phyloP scores from a whole-genome alignment of 805 yeast genomes.

The Sugiyamaella floridensis region DNA sequence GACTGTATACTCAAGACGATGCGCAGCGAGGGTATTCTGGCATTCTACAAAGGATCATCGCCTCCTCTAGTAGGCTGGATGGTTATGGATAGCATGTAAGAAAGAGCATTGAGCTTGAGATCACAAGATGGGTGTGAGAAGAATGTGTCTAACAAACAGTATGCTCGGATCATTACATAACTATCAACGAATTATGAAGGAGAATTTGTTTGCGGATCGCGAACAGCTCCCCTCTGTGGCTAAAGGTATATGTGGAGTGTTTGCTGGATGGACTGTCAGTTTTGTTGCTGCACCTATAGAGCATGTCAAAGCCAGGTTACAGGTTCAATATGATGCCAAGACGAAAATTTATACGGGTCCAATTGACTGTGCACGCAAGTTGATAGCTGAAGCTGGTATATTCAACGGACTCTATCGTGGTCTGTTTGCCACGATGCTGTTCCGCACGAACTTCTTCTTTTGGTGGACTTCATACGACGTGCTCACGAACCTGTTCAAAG shows the following conservation, averaged over 20 bases:
- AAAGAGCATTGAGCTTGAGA: neutral
- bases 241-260: constrained; percentile 66
- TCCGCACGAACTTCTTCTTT: constrained; percentile 76
- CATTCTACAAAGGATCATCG: constrained; percentile 83
- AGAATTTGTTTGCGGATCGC: constrained; percentile 52
- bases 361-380: constrained; percentile 48
- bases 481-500: constrained; percentile 60
- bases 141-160: constrained; percentile 10
- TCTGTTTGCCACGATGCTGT: constrained; percentile 75
- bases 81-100: constrained; percentile 71
- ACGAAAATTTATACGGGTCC: constrained; percentile 70
- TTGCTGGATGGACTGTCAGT: constrained; percentile 84
- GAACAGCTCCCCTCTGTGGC: constrained; percentile 65
- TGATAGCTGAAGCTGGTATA: constrained; percentile 49
- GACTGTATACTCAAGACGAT: constrained; percentile 73
- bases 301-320: constrained; percentile 79
- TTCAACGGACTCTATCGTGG: constrained; percentile 70
- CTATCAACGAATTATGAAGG: constrained; percentile 62
- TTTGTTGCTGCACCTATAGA: constrained; percentile 96
- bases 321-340: constrained; percentile 79
- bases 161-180: constrained; percentile 82
- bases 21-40: constrained; percentile 66
- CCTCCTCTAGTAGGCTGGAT: constrained; percentile 95
- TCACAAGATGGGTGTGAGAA: neutral
- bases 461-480: constrained; percentile 95